phyloP scores from a whole-genome alignment of 805 yeast species.

The Lachancea waltii region DNA sequence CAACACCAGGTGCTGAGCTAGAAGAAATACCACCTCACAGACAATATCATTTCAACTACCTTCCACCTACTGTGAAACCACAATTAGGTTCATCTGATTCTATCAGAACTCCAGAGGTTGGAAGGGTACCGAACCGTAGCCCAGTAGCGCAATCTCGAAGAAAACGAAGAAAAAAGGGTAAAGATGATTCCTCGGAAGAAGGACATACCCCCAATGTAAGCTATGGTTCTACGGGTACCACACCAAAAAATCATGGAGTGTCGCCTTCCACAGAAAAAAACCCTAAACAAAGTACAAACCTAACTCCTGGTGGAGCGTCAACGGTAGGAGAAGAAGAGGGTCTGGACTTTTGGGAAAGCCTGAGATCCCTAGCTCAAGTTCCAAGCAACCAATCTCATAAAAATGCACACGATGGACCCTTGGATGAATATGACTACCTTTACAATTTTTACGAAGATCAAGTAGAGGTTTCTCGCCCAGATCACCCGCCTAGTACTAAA shows the following conservation, averaged over 20 bases:
- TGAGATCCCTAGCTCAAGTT: slow-evolving; percentile 48
- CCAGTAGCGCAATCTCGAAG: slow-evolving; percentile 9
- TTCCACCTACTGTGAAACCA: slow-evolving; percentile 71
- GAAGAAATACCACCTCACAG: slow-evolving; percentile 50
- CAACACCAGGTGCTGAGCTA: slow-evolving; percentile 22
- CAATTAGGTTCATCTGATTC: slow-evolving; percentile 54
- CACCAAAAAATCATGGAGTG: slow-evolving; percentile 14
- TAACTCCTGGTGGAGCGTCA: slow-evolving; percentile 7
- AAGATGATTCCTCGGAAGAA: slow-evolving; percentile 3
- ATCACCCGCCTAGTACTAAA: neutral
- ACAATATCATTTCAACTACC: slow-evolving; percentile 64
- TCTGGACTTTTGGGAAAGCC: slow-evolving; percentile 64
- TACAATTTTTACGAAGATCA: slow-evolving; percentile 15
- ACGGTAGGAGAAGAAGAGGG: slow-evolving; percentile 48
- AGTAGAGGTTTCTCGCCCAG: neutral
- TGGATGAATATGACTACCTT: slow-evolving; percentile 14
- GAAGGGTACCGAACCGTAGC: slow-evolving; percentile 39
- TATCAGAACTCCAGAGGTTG: slow-evolving; percentile 41
- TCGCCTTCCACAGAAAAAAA: slow-evolving; percentile 2
- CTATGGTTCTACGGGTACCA: slow-evolving; percentile 12
- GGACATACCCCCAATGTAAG: slow-evolving; percentile 4
- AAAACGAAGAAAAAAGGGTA: slow-evolving; percentile 11
- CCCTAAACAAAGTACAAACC: slow-evolving; percentile 1
- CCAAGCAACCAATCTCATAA: slow-evolving; percentile 11
- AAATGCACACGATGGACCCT: slow-evolving; percentile 5